These are phyloP conservation scores for Theobroma grandiflorum DNA, from an alignment of 441 rosid genomes.

Conservation along the genomic window DNA sequence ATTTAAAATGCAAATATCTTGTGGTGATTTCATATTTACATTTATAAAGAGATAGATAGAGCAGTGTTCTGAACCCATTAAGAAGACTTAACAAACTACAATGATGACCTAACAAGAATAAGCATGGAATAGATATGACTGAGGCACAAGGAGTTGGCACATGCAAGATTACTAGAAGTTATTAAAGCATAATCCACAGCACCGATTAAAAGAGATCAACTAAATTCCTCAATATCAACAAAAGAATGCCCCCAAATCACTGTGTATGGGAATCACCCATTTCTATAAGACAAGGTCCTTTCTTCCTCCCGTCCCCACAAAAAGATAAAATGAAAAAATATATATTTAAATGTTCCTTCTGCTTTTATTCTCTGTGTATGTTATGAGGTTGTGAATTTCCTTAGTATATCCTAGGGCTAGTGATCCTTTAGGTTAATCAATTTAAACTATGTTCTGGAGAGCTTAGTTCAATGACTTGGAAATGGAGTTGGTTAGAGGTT, in stretches of 20 bases:
- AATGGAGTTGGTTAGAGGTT: not conserved
- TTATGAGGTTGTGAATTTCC: constrained; percentile 3
- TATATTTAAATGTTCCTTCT: not conserved
- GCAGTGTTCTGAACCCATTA: not conserved
- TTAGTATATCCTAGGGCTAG: not conserved
- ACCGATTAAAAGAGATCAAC: not conserved
- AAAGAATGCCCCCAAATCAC: not conserved
- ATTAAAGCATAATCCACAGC: not conserved
- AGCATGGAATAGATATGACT: not conserved
- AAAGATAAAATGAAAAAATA: not conserved
- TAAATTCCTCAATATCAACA: not conserved
- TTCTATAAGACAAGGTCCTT: not conserved
- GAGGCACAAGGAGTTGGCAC: not conserved
- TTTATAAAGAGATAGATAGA: not conserved
- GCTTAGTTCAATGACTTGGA: not conserved
- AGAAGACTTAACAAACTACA: not conserved
- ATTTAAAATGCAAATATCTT: not conserved
- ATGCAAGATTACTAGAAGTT: not conserved
- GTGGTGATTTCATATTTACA: not conserved
- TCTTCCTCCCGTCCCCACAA: not conserved
- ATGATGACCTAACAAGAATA: not conserved
- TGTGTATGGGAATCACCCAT: not conserved
- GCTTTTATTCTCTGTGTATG: not conserved
- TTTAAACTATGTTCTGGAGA: not conserved
- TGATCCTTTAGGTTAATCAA: not conserved